These are phyloP conservation scores for Plantago coronopus DNA, from an alignment of 305 asterid species.

Conservation along the genomic window DNA sequence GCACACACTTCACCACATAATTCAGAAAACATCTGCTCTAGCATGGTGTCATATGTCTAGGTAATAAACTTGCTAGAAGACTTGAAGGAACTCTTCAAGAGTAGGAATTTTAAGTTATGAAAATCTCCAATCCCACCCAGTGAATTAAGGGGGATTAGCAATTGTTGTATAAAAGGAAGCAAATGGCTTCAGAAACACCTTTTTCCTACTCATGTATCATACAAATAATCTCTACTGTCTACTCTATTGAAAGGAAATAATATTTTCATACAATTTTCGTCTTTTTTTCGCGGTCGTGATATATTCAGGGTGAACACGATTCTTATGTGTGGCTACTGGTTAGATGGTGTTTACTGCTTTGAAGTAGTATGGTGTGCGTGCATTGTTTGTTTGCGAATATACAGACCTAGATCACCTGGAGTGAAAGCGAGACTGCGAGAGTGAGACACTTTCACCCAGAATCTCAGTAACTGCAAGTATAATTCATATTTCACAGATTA, in stretches of 20 bases:
- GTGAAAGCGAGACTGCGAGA: too few species aligned
- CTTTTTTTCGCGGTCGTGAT: too few species aligned
- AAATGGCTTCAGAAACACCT: not conserved
- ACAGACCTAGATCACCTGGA: too few species aligned
- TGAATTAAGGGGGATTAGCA: not conserved
- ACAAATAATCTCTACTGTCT: too few species aligned
- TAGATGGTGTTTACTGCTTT: too few species aligned
- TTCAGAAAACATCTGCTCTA: slow-evolving; percentile 9
- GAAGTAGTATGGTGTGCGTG: too few species aligned
- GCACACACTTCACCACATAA: slow-evolving; percentile 11
- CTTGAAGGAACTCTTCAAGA: not conserved
- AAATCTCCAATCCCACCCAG: not conserved
- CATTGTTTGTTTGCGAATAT: too few species aligned
- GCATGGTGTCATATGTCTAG: not conserved
- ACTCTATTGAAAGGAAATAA: not conserved
- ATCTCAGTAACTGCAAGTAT: too few species aligned
- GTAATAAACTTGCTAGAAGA: slow-evolving; percentile 18
- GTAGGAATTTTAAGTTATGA: not conserved
- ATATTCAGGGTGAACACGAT: too few species aligned
- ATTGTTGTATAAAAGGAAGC: slow-evolving; percentile 8
- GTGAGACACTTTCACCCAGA: too few species aligned
- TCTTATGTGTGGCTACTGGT: too few species aligned
- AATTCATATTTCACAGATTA: too few species aligned
- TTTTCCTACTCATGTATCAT: not conserved
- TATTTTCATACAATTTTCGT: not conserved